phyloP scores from a whole-genome alignment of 83 land plant species.

The Larix sibirica region DNA sequence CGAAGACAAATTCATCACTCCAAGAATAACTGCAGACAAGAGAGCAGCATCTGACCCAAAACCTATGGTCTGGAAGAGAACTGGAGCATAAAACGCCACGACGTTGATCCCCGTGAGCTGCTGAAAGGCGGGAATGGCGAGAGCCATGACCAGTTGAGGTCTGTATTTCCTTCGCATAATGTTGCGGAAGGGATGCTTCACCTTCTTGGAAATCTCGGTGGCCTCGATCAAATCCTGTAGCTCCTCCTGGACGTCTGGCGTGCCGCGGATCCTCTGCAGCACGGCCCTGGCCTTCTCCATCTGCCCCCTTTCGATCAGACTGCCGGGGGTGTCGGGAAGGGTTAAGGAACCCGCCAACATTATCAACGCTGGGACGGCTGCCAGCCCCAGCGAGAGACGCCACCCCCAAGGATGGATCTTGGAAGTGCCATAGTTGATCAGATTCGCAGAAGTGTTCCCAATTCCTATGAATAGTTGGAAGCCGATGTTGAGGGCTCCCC shows the following conservation, averaged over 20 bases:
- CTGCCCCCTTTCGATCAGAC: constrained; percentile 52
- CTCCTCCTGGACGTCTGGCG: constrained; percentile 49
- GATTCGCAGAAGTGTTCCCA: constrained; percentile 71
- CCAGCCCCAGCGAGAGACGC: constrained; percentile 78
- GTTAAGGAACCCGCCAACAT: constrained; percentile 61
- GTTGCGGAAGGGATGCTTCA: constrained; percentile 64
- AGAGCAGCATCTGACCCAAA: constrained; percentile 2
- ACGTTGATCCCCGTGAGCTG: constrained; percentile 15
- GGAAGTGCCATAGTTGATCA: constrained; percentile 70
- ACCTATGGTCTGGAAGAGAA: constrained; percentile 5
- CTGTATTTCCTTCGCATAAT: constrained; percentile 37
- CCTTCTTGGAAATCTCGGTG: constrained; percentile 38
- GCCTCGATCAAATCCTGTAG: constrained; percentile 58
- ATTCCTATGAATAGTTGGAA: constrained; percentile 72
- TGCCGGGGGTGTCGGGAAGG: constrained; percentile 81
- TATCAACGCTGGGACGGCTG: constrained; percentile 54
- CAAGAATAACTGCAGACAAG: constrained; percentile 6
- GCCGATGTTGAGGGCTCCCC: constrained; percentile 85
- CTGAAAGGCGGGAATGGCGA: constrained; percentile 54
- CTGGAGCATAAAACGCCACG: constrained; percentile 13
- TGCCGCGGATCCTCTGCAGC: constrained; percentile 57
- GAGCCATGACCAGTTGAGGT: constrained; percentile 68
- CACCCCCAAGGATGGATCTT: constrained; percentile 70
- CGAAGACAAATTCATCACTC: not conserved
- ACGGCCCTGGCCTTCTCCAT: constrained; percentile 37